Evolutionary conservation across 805 yeast species (phyloP).

Genomic region (Ogataea minuta): DNA sequence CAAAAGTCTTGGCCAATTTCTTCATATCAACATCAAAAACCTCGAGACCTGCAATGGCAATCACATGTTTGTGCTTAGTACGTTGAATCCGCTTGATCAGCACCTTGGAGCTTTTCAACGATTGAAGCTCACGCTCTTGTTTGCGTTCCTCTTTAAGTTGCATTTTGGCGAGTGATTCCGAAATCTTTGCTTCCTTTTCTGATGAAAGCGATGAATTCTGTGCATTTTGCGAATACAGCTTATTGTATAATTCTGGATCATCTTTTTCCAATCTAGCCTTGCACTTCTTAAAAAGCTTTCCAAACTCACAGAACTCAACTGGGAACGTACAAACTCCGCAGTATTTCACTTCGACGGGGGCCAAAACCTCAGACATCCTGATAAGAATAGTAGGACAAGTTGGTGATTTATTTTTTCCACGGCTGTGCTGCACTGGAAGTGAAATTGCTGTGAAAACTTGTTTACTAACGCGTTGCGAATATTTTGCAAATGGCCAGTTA

Average conservation of each 20-base stretch:
- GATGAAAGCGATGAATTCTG: conserved; percentile 51
- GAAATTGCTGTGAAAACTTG: conserved; percentile 11
- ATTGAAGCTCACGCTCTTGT: conserved; percentile 79
- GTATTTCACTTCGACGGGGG: conserved; percentile 46
- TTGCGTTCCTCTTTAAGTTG: conserved; percentile 84
- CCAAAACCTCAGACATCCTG: conserved; percentile 7
- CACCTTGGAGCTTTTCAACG: conserved; percentile 77
- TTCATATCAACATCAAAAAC: conserved; percentile 86
- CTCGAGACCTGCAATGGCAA: conserved; percentile 84
- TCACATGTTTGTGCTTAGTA: conserved; percentile 82
- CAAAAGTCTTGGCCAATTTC: conserved; percentile 87
- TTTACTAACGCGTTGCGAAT: conserved; percentile 3
- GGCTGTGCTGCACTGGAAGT: conserved; percentile 8
- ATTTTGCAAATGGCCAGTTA: conserved; percentile 48
- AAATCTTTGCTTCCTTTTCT: conserved; percentile 80
- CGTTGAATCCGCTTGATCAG: conserved; percentile 83
- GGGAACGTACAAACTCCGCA: conserved; percentile 83
- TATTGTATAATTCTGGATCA: conserved; percentile 53
- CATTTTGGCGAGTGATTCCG: conserved; percentile 77
- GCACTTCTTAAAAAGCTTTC: conserved; percentile 76
- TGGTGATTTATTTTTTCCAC: not conserved
- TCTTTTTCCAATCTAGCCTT: conserved; percentile 72
- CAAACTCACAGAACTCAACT: conserved; percentile 93
- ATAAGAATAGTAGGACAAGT: not conserved
- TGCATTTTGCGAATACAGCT: conserved; percentile 60